phyloP scores from a whole-genome alignment of 2,329 filamentous ascomycete species.

The Diaporthe vaccinii region DNA sequence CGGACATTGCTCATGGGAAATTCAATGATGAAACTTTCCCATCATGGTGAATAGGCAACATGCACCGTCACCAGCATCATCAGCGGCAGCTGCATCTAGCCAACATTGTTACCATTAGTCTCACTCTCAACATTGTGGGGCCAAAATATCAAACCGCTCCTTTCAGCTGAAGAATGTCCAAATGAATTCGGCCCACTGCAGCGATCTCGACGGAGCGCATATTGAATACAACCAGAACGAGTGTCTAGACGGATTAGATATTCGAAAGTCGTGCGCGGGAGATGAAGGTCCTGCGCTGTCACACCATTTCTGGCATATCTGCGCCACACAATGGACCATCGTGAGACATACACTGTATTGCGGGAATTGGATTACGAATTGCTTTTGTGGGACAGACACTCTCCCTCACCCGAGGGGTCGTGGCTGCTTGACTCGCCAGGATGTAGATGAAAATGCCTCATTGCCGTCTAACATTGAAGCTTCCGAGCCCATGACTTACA shows the following conservation, averaged over 20 bases:
- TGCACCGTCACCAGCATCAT: too few relatives aligned
- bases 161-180: too few relatives aligned
- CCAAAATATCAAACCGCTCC: too few relatives aligned
- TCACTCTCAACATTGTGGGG: too few relatives aligned
- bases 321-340: background rate
- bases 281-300: background rate
- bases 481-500: background rate
- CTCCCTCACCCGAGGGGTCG: background rate
- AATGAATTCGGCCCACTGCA: too few relatives aligned
- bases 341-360: background rate
- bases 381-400: conserved; percentile 7
- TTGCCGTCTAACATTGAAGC: too few relatives aligned
- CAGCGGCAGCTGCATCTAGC: too few relatives aligned
- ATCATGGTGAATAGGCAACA: too few relatives aligned
- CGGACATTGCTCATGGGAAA: too few relatives aligned
- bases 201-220: too few relatives aligned
- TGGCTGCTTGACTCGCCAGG: background rate
- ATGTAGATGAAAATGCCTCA: background rate
- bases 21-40: too few relatives aligned
- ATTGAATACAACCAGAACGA: background rate
- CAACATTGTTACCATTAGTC: too few relatives aligned
- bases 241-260: background rate
- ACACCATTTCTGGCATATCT: background rate
- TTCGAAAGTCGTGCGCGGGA: background rate
- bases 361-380: background rate